A percentile compares a stretch with the other conserved stretches of the same genome.
Conservation (phyloP, 2,329 filamentous ascomycete genomes). For the Diatrype stigma region DNA sequence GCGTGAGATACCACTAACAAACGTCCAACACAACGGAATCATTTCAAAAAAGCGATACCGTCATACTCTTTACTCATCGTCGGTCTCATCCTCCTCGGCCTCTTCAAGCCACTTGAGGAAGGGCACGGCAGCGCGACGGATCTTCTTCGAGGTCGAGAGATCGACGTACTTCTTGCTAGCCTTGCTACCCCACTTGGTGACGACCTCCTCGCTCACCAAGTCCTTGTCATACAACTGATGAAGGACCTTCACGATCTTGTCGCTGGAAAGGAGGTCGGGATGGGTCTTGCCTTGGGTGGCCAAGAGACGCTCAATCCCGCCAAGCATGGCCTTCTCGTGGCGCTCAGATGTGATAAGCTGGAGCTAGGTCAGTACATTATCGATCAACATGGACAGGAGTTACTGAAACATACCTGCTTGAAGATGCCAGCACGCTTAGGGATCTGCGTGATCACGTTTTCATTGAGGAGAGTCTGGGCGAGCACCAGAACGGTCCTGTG, state of each 20-base stretch:
- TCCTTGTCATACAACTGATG: constrained; percentile 89
- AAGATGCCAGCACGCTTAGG: constrained; percentile 78
- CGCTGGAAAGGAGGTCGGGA: constrained; percentile 64
- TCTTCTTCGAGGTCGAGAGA: constrained; percentile 82
- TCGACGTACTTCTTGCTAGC: constrained; percentile 99
- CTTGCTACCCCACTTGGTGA: constrained; percentile 88
- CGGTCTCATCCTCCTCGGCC: constrained; percentile 70
- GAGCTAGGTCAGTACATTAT: constrained; percentile 23
- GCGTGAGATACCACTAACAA: constrained; percentile 1
- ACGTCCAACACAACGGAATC: neutral
- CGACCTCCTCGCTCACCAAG: constrained; percentile 79
- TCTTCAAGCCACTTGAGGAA: constrained; percentile 93
- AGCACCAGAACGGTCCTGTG: constrained; percentile 90
- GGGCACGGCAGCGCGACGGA: constrained; percentile 87
- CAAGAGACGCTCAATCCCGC: constrained; percentile 90
- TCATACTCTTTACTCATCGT: constrained; percentile 49
- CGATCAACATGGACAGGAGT: neutral
- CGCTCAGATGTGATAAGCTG: constrained; percentile 83
- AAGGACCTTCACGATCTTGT: constrained; percentile 78
- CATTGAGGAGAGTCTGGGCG: constrained; percentile 88
- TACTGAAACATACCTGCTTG: constrained; percentile 62
- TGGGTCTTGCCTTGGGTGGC: constrained; percentile 67
- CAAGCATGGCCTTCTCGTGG: constrained; percentile 92
- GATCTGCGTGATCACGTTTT: constrained; percentile 85
- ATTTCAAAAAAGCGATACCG: too few relatives aligned